A percentile compares a stretch with the other conserved stretches of the same genome.
phyloP scores from a whole-genome alignment of 352 stramenopile species.

The Aphanomyces astaci region DNA sequence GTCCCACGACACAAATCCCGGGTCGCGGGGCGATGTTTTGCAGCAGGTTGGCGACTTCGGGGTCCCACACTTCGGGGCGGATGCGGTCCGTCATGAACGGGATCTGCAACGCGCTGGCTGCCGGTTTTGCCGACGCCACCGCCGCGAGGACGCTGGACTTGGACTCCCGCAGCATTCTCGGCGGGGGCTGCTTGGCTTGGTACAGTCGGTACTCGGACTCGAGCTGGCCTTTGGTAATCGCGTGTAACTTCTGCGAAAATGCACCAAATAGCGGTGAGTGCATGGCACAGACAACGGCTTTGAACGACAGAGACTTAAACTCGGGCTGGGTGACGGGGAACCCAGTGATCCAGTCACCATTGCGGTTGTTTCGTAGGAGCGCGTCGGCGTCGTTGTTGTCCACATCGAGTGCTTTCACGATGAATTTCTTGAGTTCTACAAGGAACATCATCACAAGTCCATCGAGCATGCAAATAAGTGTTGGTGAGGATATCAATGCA shows the following conservation, averaged over 20 bases:
- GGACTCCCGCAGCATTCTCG: not conserved
- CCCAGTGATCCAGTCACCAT: constrained; percentile 15
- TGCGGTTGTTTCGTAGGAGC: not conserved
- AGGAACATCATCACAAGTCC: not conserved
- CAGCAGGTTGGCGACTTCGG: not conserved
- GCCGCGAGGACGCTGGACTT: not conserved
- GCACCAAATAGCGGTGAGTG: not conserved
- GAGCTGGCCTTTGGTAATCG: not conserved
- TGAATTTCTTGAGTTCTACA: constrained; percentile 6
- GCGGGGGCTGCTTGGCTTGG: not conserved
- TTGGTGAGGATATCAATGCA: not conserved
- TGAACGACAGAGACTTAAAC: constrained; percentile 2
- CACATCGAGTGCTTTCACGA: not conserved
- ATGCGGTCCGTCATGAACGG: not conserved
- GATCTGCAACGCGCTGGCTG: not conserved
- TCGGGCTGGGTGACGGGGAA: not conserved
- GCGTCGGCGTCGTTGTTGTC: not conserved
- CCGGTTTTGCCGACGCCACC: not conserved
- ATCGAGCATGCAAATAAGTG: too few relatives aligned
- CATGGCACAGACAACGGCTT: not conserved
- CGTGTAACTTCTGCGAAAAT: constrained; percentile 13
- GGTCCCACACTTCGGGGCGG: constrained; percentile 1
- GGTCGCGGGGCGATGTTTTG: not conserved
- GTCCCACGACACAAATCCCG: constrained; percentile 16
- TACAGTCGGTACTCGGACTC: constrained; percentile 2